Percentiles rank a stretch among this genome's conserved stretches.
phyloP scores from a whole-genome alignment of 2,329 filamentous ascomycete species.

The Cladophialophora bantiana region DNA sequence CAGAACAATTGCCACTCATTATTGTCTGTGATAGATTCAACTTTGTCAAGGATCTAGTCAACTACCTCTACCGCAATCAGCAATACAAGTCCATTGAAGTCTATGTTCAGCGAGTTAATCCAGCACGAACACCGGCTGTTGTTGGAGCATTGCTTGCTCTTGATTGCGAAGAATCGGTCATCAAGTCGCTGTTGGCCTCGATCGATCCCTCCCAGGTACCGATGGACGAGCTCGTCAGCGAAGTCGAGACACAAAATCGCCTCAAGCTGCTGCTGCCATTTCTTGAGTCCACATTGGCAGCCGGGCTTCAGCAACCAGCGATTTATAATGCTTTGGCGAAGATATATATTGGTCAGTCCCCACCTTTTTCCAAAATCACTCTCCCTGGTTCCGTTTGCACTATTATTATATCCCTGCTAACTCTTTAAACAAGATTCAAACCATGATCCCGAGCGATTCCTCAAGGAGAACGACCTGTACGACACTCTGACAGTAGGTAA shows the following conservation, averaged over 20 bases:
- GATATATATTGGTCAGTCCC: conserved; percentile 76
- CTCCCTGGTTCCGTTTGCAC: not conserved
- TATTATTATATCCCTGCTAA: conserved; percentile 9
- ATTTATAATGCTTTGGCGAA: conserved; percentile 97
- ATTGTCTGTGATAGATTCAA: conserved; percentile 99
- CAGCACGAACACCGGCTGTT: conserved; percentile 85
- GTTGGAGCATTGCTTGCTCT: conserved; percentile 93
- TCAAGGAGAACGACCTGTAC: conserved; percentile 97
- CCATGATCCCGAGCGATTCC: conserved; percentile 96
- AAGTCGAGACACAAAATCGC: conserved; percentile 95
- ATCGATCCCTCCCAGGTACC: conserved; percentile 85
- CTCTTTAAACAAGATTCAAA: conserved; percentile 71
- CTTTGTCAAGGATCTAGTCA: conserved; percentile 94
- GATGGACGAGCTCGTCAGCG: conserved; percentile 89
- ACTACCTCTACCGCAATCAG: conserved; percentile 98
- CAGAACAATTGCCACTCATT: conserved; percentile 93
- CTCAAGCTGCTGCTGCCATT: conserved; percentile 95
- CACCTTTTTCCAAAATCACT: not conserved
- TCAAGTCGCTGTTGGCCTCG: conserved; percentile 86
- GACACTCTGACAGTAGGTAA: conserved; percentile 92
- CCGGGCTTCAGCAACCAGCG: conserved; percentile 93
- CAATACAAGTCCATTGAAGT: conserved; percentile 99
- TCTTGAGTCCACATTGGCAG: conserved; percentile 87
- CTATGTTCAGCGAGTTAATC: conserved; percentile 97
- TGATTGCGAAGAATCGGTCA: conserved; percentile 94